A percentile compares a stretch with the other conserved stretches of the same genome.
Conservation (phyloP, 306 rosid genomes). For the Biancaea sappan region DNA sequence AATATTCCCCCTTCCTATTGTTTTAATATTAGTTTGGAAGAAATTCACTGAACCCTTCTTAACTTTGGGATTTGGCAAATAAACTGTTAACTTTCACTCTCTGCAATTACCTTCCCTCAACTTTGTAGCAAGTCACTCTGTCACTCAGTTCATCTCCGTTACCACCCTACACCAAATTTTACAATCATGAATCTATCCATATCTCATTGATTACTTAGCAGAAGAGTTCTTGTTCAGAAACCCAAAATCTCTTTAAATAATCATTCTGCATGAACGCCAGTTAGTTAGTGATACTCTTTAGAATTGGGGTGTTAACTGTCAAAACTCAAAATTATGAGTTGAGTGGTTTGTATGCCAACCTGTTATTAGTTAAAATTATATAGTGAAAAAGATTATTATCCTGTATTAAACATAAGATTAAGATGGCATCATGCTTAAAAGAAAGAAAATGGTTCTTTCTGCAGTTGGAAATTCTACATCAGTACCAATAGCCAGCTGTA, state of each 20-base stretch:
- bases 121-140: conserved; percentile 13
- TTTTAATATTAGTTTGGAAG: conserved; percentile 22
- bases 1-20: conserved; percentile 33
- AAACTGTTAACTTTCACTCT: conserved; percentile 18
- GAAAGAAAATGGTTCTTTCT: not conserved
- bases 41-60: not conserved
- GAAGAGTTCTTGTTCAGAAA: not conserved
- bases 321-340: no score
- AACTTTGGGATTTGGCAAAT: conserved; percentile 12
- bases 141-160: conserved; percentile 5
- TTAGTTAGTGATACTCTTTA: not conserved
- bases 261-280: not conserved
- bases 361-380: not conserved
- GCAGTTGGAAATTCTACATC: not conserved
- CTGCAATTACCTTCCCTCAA: not conserved
- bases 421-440: not conserved
- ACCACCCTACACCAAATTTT: not conserved
- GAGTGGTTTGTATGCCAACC: not conserved
- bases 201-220: not conserved
- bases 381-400: conserved; percentile 4
- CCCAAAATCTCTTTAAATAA: conserved; percentile 9
- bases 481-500: not conserved
- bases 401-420: not conserved
- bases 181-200: not conserved
- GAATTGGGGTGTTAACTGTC: not conserved